These are phyloP conservation scores for Takashimella tepidaria DNA, from an alignment of 1,284 basidiomycete species.

Conservation along the genomic window DNA sequence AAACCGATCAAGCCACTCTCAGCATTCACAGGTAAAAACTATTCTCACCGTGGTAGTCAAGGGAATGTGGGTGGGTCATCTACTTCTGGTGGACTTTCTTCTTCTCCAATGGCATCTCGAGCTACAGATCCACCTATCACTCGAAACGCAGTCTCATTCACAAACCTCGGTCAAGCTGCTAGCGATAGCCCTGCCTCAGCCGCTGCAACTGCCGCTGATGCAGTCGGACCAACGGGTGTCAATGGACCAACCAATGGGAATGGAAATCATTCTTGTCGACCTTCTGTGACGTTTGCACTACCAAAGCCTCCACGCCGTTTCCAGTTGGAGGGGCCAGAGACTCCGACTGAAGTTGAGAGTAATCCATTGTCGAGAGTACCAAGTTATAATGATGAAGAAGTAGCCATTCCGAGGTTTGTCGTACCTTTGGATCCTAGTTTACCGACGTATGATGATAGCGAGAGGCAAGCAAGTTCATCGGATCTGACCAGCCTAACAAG, in stretches of 20 bases:
- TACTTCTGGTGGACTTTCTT: not conserved
- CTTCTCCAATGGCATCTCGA: not conserved
- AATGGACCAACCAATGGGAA: too few species aligned
- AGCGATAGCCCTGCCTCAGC: not conserved
- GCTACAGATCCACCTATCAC: not conserved
- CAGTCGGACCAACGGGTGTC: not conserved
- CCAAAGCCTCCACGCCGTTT: not conserved
- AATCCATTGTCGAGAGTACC: conserved; percentile 60
- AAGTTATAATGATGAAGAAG: conserved; percentile 59
- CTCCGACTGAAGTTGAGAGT: conserved; percentile 15
- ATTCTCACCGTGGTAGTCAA: not conserved
- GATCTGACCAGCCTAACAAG: conserved; percentile 11
- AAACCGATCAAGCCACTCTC: conserved; percentile 12
- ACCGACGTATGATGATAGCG: conserved; percentile 71
- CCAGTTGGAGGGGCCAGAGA: conserved; percentile 2
- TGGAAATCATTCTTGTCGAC: not conserved
- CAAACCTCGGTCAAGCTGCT: conserved; percentile 8
- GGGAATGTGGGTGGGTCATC: too few species aligned
- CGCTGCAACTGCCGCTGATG: not conserved
- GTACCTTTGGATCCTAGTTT: conserved; percentile 72
- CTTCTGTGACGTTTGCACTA: not conserved
- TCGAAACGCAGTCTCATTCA: conserved; percentile 12
- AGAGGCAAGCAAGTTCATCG: conserved; percentile 14
- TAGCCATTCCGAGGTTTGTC: conserved; percentile 45
- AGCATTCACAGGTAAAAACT: not conserved